Base-by-base conservation (phyloP, 2,329 filamentous ascomycete species). In the Graphilbum ipis-grandicollis region DNA sequence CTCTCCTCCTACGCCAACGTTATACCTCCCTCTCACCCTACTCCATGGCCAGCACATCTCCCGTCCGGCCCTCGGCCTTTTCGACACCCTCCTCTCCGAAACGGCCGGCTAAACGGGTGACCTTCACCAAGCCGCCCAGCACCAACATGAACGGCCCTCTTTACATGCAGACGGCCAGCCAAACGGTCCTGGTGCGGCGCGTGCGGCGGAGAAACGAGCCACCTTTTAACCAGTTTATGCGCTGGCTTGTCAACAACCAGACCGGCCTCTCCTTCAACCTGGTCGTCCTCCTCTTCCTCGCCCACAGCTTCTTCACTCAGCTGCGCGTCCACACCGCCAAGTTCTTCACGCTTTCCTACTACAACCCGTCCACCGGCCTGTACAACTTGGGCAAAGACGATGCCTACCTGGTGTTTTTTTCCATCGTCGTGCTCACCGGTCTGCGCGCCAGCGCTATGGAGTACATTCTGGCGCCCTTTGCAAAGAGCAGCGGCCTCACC, bases 281-380 rank as follows among this genome's bases (percentile, higher is more conserved):
- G 40, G 64, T 94, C 44, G 73, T 83, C 39, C 75, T 92, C 45
- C 73, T 94, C 45, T 74, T 79, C 54, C 73, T 93, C 45, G 75
- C 82, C 39, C 84, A 94, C 60, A 62, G 76, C 48, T 76, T 79
- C 51, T 84, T 93, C 53, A 85, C 88, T 36, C 78, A 77, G 49
- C 74, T 85, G 34, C 74, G 83, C 45, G 63, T 69, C 37, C 75
- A 80, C 50, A 93, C 85, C n/a, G 67, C 69, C 50, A 90, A 86
- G 48, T 93, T 93, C 64, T 85, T 93, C 59, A 70, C 74, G 39
- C 69, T 94, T 40, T 86, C 82, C 40, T 90, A 96, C 62, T 76
- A 78, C 56, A 81, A 88, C 52, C 58, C 72, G 0, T 52, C 62
- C 8, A 73, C 75, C 1, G 75, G 72, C 32, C 59, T 69, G 42